Percentiles rank a stretch among this genome's conserved stretches.
Conservation (phyloP, 129 eudicot species). For the Helianthus tuberosus region DNA sequence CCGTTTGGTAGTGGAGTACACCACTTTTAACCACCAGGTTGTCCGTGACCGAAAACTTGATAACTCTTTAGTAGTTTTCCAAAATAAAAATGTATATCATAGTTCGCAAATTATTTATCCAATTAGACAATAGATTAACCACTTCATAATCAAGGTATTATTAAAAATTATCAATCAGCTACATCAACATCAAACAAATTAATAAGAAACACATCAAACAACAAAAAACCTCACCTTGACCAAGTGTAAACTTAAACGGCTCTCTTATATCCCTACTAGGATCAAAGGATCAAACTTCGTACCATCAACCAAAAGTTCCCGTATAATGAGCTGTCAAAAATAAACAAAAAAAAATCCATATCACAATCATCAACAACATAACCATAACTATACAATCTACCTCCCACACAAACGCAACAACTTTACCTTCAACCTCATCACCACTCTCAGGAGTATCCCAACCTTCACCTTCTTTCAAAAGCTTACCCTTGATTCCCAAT, state of each 20-base stretch:
- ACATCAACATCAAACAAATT: too few species aligned
- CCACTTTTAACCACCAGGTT: too few species aligned
- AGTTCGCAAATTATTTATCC: too few species aligned
- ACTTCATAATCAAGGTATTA: too few species aligned
- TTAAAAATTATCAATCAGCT: too few species aligned
- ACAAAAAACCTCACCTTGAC: conserved; percentile 60
- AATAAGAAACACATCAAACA: background rate
- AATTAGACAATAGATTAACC: too few species aligned
- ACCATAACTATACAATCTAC: background rate
- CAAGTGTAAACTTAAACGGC: conserved; percentile 89
- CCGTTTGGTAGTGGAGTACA: too few species aligned
- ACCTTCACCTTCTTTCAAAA: conserved; percentile 74
- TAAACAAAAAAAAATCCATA: background rate
- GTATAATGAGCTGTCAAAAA: conserved; percentile 73
- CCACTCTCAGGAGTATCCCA: conserved; percentile 80
- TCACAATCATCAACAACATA: background rate
- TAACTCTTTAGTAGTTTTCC: too few species aligned
- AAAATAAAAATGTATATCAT: too few species aligned
- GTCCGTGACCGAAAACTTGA: too few species aligned
- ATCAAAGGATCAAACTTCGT: conserved; percentile 92
- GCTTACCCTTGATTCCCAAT: conserved; percentile 75
- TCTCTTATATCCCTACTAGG: conserved; percentile 87
- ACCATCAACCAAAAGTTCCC: conserved; percentile 90
- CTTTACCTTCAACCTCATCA: conserved; percentile 76
- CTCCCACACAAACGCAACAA: background rate